Conservation (phyloP, 2,329 filamentous ascomycete species). For the Fusarium sp. region DNA sequence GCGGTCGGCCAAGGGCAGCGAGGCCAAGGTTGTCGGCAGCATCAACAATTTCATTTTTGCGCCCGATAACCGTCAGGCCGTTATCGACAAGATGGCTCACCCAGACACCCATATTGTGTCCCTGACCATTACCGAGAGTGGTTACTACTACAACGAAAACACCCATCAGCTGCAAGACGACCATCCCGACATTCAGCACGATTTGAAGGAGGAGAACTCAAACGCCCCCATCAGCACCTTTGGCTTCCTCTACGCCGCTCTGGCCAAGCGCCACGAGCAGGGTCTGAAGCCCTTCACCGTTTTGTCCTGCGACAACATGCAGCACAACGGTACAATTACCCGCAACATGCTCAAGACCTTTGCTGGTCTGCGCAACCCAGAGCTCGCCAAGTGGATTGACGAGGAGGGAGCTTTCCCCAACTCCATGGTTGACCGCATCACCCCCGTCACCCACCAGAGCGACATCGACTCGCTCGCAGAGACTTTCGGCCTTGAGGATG, state of each 20-base stretch:
- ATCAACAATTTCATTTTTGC: constrained; percentile 66
- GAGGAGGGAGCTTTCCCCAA: constrained; percentile 64
- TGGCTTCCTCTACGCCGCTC: constrained; percentile 64
- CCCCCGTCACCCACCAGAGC: constrained; percentile 59
- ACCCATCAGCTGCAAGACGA: constrained; percentile 63
- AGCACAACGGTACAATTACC: constrained; percentile 66
- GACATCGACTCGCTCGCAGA: constrained; percentile 60
- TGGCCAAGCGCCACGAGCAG: constrained; percentile 57
- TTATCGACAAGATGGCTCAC: constrained; percentile 67
- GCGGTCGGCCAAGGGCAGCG: constrained; percentile 63
- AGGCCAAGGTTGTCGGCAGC: constrained; percentile 61
- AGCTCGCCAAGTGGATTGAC: constrained; percentile 62
- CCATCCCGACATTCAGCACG: constrained; percentile 62
- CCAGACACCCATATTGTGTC: constrained; percentile 66
- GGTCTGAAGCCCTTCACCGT: constrained; percentile 66
- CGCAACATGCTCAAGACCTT: constrained; percentile 64
- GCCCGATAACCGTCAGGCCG: constrained; percentile 62
- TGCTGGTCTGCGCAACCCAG: constrained; percentile 59
- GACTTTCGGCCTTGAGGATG: constrained; percentile 60
- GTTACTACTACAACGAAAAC: constrained; percentile 70
- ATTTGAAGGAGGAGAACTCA: constrained; percentile 59
- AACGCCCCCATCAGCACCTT: constrained; percentile 60
- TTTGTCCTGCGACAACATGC: constrained; percentile 68
- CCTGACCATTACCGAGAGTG: constrained; percentile 67
- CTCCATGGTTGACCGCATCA: constrained; percentile 68